A percentile compares a stretch with the other conserved stretches of the same genome.
Evolutionary conservation across 345 rosid species (phyloP).

Genomic region (Mallotus nudiflorus): DNA sequence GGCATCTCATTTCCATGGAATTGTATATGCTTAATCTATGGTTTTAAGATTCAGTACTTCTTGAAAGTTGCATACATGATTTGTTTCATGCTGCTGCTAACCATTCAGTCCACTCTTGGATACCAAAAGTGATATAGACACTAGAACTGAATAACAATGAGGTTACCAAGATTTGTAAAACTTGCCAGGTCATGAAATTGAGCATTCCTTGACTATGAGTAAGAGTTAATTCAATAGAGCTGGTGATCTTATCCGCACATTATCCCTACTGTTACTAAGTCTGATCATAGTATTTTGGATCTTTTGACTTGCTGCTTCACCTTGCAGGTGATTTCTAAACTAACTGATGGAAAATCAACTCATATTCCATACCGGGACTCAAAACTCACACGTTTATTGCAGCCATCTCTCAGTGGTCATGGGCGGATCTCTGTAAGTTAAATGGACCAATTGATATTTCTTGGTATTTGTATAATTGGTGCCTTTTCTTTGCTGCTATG

Average conservation of each 20-base stretch:
- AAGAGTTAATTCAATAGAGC: not conserved
- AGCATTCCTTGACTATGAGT: not conserved
- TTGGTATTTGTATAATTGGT: constrained; percentile 9
- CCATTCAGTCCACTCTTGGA: not conserved
- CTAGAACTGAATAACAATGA: not conserved
- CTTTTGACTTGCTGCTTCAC: constrained; percentile 9
- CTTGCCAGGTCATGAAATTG: constrained; percentile 4
- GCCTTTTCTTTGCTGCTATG: not conserved
- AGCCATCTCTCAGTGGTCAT: constrained; percentile 72
- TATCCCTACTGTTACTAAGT: not conserved
- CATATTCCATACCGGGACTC: constrained; percentile 79
- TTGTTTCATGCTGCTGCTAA: not conserved
- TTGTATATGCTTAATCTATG: not conserved
- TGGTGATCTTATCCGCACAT: not conserved
- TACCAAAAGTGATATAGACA: constrained; percentile 1
- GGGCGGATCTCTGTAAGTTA: constrained; percentile 64
- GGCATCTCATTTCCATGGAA: not conserved
- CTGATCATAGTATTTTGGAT: not conserved
- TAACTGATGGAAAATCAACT: constrained; percentile 63
- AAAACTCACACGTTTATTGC: constrained; percentile 69
- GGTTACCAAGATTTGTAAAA: not conserved
- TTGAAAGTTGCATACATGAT: not conserved
- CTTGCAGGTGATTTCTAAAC: constrained; percentile 61
- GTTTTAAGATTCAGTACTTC: not conserved
- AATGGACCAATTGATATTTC: constrained; percentile 4